These are phyloP conservation scores for Posidonia oceanica DNA, from an alignment of 116 monocot genomes.

Conservation along the genomic window DNA sequence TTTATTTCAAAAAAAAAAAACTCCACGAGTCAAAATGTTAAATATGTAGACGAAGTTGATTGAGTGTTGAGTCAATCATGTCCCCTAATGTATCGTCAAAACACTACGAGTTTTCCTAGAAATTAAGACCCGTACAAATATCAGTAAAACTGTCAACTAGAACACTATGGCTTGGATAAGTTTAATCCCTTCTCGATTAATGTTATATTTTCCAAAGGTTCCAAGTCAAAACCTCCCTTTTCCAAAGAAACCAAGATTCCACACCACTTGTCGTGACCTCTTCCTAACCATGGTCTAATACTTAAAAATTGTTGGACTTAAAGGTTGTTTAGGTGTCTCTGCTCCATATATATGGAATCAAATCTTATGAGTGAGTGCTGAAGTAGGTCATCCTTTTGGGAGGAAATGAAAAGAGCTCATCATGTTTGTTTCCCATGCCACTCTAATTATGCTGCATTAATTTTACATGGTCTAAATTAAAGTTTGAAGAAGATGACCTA, in stretches of 20 bases:
- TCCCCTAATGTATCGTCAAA: no score
- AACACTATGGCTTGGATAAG: no score
- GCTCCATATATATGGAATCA: constrained; percentile 2
- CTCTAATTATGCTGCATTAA: not conserved
- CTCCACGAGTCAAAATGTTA: no score
- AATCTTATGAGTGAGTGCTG: not conserved
- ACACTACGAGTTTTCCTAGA: no score
- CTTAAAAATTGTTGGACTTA: constrained; percentile 6
- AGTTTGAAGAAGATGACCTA: not conserved
- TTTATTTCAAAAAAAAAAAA: no score
- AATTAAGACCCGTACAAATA: no score
- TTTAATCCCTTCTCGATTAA: no score
- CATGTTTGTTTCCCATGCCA: not conserved
- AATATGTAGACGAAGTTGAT: no score
- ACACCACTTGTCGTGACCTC: constrained; percentile 34
- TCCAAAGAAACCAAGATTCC: constrained; percentile 68
- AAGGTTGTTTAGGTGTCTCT: constrained; percentile 9
- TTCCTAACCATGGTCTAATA: constrained; percentile 9
- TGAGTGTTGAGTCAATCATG: no score
- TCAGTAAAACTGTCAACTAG: no score
- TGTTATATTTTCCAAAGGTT: no score
- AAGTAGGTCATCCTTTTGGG: not conserved
- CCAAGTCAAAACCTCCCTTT: constrained; percentile 1
- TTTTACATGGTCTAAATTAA: not conserved
- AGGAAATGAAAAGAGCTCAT: not conserved